Conservation (phyloP, 2,329 filamentous ascomycete genomes). For the Penicillium sp. region DNA sequence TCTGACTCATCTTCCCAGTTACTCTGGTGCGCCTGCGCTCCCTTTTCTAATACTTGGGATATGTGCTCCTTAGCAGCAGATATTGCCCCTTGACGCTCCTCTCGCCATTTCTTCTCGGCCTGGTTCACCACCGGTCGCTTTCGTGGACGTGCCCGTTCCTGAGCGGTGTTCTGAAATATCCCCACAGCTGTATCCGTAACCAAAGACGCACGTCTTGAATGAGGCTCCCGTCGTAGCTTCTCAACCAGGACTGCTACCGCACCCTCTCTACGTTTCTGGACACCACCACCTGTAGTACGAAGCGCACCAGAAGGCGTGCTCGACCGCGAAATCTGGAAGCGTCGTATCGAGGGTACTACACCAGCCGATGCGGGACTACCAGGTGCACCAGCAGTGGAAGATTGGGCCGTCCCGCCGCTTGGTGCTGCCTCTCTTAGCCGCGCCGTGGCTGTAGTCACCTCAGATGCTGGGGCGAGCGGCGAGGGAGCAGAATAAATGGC, state of each 20-base stretch:
- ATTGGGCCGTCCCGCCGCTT: not conserved
- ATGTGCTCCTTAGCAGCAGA: slow-evolving; percentile 42
- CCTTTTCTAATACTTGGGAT: slow-evolving; percentile 41
- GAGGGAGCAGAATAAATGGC: slow-evolving; percentile 32
- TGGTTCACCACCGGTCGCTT: slow-evolving; percentile 48
- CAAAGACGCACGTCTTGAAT: slow-evolving; percentile 40
- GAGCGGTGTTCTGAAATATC: slow-evolving; percentile 9
- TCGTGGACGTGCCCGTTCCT: slow-evolving; percentile 30
- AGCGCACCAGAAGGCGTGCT: slow-evolving; percentile 32
- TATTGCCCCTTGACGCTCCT: slow-evolving; percentile 39
- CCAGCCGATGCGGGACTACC: slow-evolving; percentile 24
- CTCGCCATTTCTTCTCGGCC: slow-evolving; percentile 45
- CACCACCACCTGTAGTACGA: slow-evolving; percentile 35
- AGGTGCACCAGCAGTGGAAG: slow-evolving; percentile 20
- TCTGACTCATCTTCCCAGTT: slow-evolving; percentile 51
- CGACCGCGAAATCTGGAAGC: slow-evolving; percentile 47
- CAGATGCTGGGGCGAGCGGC: slow-evolving; percentile 10
- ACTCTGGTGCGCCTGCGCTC: slow-evolving; percentile 41
- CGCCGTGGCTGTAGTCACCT: slow-evolving; percentile 1
- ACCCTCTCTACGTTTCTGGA: slow-evolving; percentile 42
- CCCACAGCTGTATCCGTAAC: slow-evolving; percentile 35
- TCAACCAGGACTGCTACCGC: slow-evolving; percentile 47
- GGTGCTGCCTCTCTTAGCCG: not conserved
- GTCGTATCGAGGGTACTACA: slow-evolving; percentile 34
- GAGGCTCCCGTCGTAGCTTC: slow-evolving; percentile 39